Conservation (phyloP, 257 asterid species). For the Solanum pennellii region DNA sequence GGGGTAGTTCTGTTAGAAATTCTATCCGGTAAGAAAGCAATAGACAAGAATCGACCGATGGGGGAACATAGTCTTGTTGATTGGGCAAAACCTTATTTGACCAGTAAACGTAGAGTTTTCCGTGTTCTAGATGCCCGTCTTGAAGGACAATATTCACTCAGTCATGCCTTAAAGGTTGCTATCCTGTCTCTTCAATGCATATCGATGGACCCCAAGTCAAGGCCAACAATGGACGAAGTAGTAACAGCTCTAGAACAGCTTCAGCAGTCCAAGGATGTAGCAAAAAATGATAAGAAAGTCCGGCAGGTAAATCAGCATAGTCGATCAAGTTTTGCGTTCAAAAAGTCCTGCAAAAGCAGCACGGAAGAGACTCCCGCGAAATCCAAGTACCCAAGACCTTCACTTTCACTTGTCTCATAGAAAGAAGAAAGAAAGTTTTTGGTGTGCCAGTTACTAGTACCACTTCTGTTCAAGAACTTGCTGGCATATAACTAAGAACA, state of each 20-base stretch:
- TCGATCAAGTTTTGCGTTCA: constrained; percentile 3
- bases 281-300: constrained; percentile 16
- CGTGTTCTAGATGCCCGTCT: constrained; percentile 48
- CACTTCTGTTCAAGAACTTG: not conserved
- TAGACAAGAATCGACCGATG: constrained; percentile 62
- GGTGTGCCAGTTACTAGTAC: not conserved
- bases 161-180: constrained; percentile 38
- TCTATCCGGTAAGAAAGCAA: constrained; percentile 52
- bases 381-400: constrained; percentile 32
- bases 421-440: not conserved
- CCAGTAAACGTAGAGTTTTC: constrained; percentile 44
- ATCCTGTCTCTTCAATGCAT: constrained; percentile 51
- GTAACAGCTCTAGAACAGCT: constrained; percentile 47
- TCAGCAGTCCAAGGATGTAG: constrained; percentile 29
- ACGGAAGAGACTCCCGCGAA: constrained; percentile 9
- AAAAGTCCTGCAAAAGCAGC: constrained; percentile 12
- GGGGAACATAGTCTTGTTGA: constrained; percentile 63
- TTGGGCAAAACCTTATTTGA: constrained; percentile 73
- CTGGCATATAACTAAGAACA: not conserved
- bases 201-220: constrained; percentile 28
- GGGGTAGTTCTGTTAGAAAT: constrained; percentile 71
- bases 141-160: constrained; percentile 45
- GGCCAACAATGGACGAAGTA: constrained; percentile 56
- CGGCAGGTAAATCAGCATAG: constrained; percentile 11
- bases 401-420: constrained; percentile 12